These are phyloP conservation scores for Colletotrichum tamarilloi DNA, from an alignment of 2,329 filamentous ascomycete species.

Conservation along the genomic window DNA sequence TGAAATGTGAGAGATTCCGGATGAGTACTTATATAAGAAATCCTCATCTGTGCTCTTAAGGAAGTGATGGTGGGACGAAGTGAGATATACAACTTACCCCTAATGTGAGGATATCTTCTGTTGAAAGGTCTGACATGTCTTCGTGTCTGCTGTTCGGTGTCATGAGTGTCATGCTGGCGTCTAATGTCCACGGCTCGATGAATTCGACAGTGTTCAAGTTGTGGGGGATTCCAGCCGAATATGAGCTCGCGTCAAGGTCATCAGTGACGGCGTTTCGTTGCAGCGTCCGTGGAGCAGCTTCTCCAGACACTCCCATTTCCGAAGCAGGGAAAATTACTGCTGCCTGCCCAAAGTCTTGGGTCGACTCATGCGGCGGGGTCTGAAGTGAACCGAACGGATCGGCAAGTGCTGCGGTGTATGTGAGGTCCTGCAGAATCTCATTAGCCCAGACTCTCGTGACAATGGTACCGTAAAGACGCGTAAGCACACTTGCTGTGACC, in stretches of 20 bases:
- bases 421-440: neutral
- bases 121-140: neutral
- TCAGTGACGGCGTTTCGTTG: neutral
- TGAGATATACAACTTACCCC: neutral
- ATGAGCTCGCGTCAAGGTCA: neutral
- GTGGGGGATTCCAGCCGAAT: neutral
- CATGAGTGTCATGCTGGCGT: neutral
- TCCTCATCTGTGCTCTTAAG: neutral
- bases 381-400: neutral
- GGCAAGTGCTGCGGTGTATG: neutral
- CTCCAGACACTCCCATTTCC: neutral
- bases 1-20: neutral
- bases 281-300: neutral
- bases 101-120: neutral
- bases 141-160: neutral
- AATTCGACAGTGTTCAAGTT: neutral
- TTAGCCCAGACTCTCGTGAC: neutral
- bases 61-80: neutral
- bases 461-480: neutral
- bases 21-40: neutral
- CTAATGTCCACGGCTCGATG: neutral
- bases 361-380: neutral
- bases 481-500: neutral
- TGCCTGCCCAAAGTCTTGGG: neutral
- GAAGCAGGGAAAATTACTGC: neutral